phyloP scores from a whole-genome alignment of 2,329 filamentous ascomycete species.

The Paramyrothecium roridum region DNA sequence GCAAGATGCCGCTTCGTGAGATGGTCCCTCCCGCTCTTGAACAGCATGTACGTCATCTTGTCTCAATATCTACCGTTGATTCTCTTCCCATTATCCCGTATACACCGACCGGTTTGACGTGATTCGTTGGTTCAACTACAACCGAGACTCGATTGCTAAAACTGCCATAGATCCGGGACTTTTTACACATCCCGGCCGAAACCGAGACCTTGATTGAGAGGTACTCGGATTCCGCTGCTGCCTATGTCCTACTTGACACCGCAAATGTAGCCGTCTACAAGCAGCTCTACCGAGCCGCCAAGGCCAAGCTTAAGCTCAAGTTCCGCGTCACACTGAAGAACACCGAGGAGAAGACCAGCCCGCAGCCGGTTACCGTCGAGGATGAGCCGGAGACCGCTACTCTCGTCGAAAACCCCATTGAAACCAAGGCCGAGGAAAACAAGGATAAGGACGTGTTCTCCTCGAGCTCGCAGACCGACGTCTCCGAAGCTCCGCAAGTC shows the following conservation, averaged over 20 bases:
- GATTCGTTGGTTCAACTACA: no score
- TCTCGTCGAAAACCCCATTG: slow-evolving; percentile 3
- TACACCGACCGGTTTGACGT: background rate
- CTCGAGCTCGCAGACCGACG: background rate
- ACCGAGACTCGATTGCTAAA: no score
- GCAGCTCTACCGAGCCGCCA: slow-evolving; percentile 92
- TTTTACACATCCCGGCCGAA: slow-evolving; percentile 29
- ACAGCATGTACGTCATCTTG: slow-evolving; percentile 67
- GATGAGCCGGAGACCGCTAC: slow-evolving; percentile 39
- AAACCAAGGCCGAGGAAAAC: background rate
- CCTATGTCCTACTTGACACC: slow-evolving; percentile 76
- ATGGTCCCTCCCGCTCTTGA: slow-evolving; percentile 72
- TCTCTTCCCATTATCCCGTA: background rate
- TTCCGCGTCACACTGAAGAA: slow-evolving; percentile 63
- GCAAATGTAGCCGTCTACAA: slow-evolving; percentile 85
- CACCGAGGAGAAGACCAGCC: slow-evolving; percentile 21
- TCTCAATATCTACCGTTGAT: slow-evolving; percentile 7
- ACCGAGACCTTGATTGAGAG: slow-evolving; percentile 69
- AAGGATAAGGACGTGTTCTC: background rate
- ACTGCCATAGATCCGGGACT: slow-evolving; percentile 26
- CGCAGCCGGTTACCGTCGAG: slow-evolving; percentile 47
- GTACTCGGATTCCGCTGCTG: slow-evolving; percentile 87
- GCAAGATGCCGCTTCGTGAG: slow-evolving; percentile 87
- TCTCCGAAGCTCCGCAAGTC: no score
- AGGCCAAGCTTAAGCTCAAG: slow-evolving; percentile 96